Conservation (phyloP, 768 basidiomycete species). For the Chalciporus chontae region DNA sequence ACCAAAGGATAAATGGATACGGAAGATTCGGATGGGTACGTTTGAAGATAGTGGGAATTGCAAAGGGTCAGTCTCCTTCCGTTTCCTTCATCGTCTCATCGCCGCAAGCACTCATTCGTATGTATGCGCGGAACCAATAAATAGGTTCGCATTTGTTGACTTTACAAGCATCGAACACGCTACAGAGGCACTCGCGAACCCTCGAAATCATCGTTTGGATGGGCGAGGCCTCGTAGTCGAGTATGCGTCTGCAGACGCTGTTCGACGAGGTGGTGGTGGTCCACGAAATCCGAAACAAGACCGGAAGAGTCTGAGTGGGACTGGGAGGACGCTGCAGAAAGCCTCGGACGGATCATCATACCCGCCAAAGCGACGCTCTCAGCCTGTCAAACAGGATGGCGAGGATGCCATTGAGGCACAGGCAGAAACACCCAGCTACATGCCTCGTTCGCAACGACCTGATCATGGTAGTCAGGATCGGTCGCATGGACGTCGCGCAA, state of each 20-base stretch:
- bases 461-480: constrained; percentile 12
- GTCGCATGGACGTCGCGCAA: constrained; percentile 42
- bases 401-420: background rate
- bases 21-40: constrained; percentile 89
- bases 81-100: background rate
- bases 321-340: constrained; percentile 8
- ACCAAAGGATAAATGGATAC: constrained; percentile 50
- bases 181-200: constrained; percentile 76
- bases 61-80: constrained; percentile 73
- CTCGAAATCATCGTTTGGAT: constrained; percentile 78
- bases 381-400: constrained; percentile 2
- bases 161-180: constrained; percentile 78
- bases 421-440: background rate
- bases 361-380: constrained; percentile 3
- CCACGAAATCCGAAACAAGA: constrained; percentile 22
- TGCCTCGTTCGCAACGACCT: constrained; percentile 5
- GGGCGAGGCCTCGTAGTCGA: constrained; percentile 85
- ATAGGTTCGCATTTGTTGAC: constrained; percentile 92
- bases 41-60: constrained; percentile 95
- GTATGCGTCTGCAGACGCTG: constrained; percentile 86
- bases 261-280: constrained; percentile 74
- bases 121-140: background rate
- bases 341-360: background rate
- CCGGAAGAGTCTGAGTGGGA: constrained; percentile 9
- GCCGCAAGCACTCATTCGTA: background rate